Percentiles rank a stretch among this genome's conserved stretches.
These are phyloP conservation scores for Kwoniella pini DNA, from an alignment of 768 basidiomycete genomes.

Conservation along the genomic window DNA sequence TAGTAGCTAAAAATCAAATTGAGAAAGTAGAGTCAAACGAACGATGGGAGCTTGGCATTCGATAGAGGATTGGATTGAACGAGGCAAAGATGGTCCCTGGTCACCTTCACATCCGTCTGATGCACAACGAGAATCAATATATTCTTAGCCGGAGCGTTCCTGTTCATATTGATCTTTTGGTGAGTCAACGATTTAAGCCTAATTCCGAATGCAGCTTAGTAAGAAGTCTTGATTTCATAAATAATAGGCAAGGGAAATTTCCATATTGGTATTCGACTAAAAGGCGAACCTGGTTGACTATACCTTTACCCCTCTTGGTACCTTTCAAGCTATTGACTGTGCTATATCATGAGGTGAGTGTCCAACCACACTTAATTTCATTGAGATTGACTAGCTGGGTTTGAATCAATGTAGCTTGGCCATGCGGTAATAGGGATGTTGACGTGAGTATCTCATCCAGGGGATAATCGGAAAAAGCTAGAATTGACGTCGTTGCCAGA, in stretches of 20 bases:
- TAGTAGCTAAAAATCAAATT: too few relatives aligned
- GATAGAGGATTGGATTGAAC: slow-evolving; percentile 14
- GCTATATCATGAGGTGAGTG: slow-evolving; percentile 43
- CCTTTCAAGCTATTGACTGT: slow-evolving; percentile 46
- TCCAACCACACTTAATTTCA: too few relatives aligned
- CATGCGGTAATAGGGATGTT: slow-evolving; percentile 41
- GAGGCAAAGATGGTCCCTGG: slow-evolving; percentile 13
- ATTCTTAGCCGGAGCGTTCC: slow-evolving; percentile 12
- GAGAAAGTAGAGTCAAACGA: background rate
- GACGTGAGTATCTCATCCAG: slow-evolving; percentile 17
- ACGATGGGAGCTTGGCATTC: slow-evolving; percentile 10
- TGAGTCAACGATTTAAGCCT: too few relatives aligned
- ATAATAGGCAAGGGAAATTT: slow-evolving; percentile 15
- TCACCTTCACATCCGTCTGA: slow-evolving; percentile 20
- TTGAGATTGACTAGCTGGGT: background rate
- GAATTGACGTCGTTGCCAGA: background rate
- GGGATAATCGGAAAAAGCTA: background rate
- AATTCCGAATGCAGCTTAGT: too few relatives aligned
- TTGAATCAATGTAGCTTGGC: slow-evolving; percentile 19
- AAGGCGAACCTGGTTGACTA: background rate
- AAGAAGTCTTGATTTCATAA: background rate
- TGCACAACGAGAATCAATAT: slow-evolving; percentile 29
- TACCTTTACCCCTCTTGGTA: slow-evolving; percentile 24
- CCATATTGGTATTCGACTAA: slow-evolving; percentile 7
- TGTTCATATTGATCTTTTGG: slow-evolving; percentile 21